Evolutionary conservation across 352 stramenopile genomes (phyloP).

Genomic region (Globisporangium solare): DNA sequence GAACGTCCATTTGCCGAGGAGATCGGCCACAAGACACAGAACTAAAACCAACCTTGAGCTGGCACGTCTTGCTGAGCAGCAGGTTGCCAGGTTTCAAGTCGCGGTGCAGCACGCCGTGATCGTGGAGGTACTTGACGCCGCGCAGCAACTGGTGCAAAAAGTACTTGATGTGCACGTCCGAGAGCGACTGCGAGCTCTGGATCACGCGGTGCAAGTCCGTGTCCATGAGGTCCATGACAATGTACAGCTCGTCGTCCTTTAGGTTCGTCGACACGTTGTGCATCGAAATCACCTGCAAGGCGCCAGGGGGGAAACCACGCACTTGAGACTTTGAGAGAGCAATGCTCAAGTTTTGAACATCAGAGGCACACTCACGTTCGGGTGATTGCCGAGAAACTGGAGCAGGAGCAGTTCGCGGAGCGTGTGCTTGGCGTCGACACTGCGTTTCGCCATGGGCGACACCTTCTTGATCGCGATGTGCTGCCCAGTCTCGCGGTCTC

Average conservation of each 20-base stretch:
- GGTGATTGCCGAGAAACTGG: conserved; percentile 84
- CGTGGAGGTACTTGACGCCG: conserved; percentile 75
- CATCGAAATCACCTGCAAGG: conserved; percentile 69
- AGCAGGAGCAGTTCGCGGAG: conserved; percentile 86
- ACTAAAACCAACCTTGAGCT: conserved; percentile 42
- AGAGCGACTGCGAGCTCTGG: conserved; percentile 70
- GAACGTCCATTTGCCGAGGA: background rate
- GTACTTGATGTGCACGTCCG: conserved; percentile 78
- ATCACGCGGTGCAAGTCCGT: conserved; percentile 90
- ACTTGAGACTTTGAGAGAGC: background rate
- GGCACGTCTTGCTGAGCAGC: conserved; percentile 69
- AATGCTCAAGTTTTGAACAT: background rate
- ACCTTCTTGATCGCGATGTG: conserved; percentile 92
- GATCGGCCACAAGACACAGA: no score
- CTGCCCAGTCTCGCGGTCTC: conserved; percentile 65
- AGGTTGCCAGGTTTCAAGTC: conserved; percentile 84
- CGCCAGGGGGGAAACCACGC: no score
- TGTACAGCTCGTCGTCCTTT: conserved; percentile 92
- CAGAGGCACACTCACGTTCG: conserved; percentile 36
- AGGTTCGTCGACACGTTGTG: conserved; percentile 84
- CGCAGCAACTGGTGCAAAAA: conserved; percentile 92
- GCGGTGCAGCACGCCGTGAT: conserved; percentile 74
- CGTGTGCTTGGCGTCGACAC: conserved; percentile 82
- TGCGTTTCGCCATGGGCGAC: conserved; percentile 79
- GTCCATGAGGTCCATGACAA: conserved; percentile 94